Base-by-base conservation (phyloP, 2,329 filamentous ascomycete species). In the Tolypocladium nubicola region DNA sequence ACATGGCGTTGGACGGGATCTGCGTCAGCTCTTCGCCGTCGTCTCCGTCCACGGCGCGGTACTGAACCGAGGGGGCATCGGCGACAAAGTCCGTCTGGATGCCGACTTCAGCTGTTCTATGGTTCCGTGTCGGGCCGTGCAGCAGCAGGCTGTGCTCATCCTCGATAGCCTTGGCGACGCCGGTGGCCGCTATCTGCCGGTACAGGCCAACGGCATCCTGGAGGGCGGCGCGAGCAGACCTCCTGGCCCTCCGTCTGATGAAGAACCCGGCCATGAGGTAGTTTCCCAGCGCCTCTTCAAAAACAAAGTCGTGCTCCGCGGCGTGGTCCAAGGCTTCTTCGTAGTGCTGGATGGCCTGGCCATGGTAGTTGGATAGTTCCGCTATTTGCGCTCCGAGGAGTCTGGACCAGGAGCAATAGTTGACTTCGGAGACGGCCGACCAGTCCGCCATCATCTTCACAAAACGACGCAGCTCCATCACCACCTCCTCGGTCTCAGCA, bases 211-310 rank as follows among this genome's bases (percentile, higher is more conserved):
- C 77, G 3, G 85, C 81, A 60, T 91, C 88, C 38, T 81, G 79
- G 19, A 92, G 73, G 0, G 86, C 80, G n/a, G 84, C 80, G 56
- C 85, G 80, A 33, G 88, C 89, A 40, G 87, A 86, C 60, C 89
- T 76, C 43, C 83, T 78, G 4, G 87, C 85, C 14, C 81, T 80
- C 60, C 80, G 78, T 16, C 88, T 78, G 56, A 89, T 76, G 60
- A 90, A 83, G 66, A 84, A 86, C 11, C 86, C 86, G 1, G 84
- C 87, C 74, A 91, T 87, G 37, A 91, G 75, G 66, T 89, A 88
- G 65, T 88, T 87, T 19, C 84, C 82, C 1, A 90, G 75, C 0
- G 86, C 88, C 68, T 91, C 87, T 59, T 92, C 88, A 54, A 90
- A 80, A 2, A 80, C 66, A 60, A 88, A 87, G 49, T 79, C 78